A percentile compares a stretch with the other conserved stretches of the same genome.
Conservation (phyloP, 2,329 filamentous ascomycete genomes). For the Botrytis aclada region DNA sequence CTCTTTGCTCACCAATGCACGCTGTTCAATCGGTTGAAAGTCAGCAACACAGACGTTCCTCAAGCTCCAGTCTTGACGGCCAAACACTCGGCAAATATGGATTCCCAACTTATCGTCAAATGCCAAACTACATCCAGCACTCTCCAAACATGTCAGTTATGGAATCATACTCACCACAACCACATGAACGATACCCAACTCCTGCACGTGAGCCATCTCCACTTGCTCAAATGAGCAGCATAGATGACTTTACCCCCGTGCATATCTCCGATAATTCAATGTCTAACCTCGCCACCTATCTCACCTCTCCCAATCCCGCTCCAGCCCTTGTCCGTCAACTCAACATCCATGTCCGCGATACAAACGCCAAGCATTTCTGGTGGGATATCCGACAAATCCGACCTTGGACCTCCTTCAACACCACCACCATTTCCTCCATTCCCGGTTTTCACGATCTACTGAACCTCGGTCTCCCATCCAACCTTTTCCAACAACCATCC, state of each 20-base stretch:
- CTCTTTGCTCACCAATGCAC: slow-evolving; percentile 36
- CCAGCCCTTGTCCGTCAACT: slow-evolving; percentile 78
- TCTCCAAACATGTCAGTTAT: slow-evolving; percentile 30
- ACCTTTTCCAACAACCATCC: slow-evolving; percentile 53
- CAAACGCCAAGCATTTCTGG: slow-evolving; percentile 81
- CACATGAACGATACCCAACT: slow-evolving; percentile 38
- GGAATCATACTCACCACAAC: slow-evolving; percentile 47
- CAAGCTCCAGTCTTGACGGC: slow-evolving; percentile 66
- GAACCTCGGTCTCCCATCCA: slow-evolving; percentile 61
- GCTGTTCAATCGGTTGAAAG: slow-evolving; percentile 36
- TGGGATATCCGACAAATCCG: slow-evolving; percentile 90
- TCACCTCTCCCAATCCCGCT: slow-evolving; percentile 76
- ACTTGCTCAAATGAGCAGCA: slow-evolving; percentile 35
- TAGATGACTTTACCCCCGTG: slow-evolving; percentile 38
- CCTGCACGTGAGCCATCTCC: slow-evolving; percentile 46
- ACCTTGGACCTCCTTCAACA: slow-evolving; percentile 77
- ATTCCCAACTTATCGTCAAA: slow-evolving; percentile 80
- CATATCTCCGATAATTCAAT: slow-evolving; percentile 42
- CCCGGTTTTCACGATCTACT: slow-evolving; percentile 72
- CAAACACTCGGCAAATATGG: slow-evolving; percentile 66
- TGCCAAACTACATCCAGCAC: slow-evolving; percentile 53
- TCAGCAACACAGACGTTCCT: slow-evolving; percentile 57
- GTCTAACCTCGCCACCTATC: slow-evolving; percentile 73
- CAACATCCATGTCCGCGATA: slow-evolving; percentile 64
- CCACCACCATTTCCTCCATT: slow-evolving; percentile 67